Base-by-base conservation (phyloP, 139 green algal genomes). In the Auxenochlorella pyrenoidosa region DNA sequence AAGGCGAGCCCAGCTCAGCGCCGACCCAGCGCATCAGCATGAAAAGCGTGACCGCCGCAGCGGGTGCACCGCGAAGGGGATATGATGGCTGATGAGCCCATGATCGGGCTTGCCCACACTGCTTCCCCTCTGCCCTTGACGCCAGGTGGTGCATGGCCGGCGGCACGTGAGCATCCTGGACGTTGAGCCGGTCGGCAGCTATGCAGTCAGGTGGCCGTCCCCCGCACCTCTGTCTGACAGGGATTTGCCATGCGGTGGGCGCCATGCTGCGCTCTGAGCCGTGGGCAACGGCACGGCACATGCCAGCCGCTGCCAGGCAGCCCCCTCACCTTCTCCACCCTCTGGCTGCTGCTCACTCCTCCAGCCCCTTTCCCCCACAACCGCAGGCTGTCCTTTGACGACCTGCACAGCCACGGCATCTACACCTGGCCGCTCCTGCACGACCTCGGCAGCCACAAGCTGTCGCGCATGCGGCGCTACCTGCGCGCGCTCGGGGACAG, bases 121-220 rank as follows among this genome's bases (percentile, higher is more conserved):
- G n/a, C 54, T 43, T 2, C 6, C 32, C 12, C 63, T 80, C 32
- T 41, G 10, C 10, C 40, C 30, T 13, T 19, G 51, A 13, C 65
- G 68, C 47, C 91, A 94, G 91, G 89, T 96, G 38, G 68, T 93
- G 24, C 54, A 86, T 22, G 94, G 94, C 1, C 78, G 94, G 60
- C 86, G 91, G 0, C 83, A 95, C 80, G 91, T 96, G 18, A 89
- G 93, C 36, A 94, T 96, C 63, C 85, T 96, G 63, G 82, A 59
- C 0, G 75, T 96, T 24, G 91, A 96, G 66, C 87, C 89, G 0
- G 91, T 96, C 34, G 94, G 94, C 28, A 93, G 90, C 76, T 96
- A 96, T 54, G 93, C 90, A 34, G 86, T 95, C 19, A 79, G 89
- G 90, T 95, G 28, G 38, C n/a, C n/a, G n/a, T n/a, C n/a, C n/a